Conservation (phyloP, 2,329 filamentous ascomycete species). For the Paramyrothecium sp. region DNA sequence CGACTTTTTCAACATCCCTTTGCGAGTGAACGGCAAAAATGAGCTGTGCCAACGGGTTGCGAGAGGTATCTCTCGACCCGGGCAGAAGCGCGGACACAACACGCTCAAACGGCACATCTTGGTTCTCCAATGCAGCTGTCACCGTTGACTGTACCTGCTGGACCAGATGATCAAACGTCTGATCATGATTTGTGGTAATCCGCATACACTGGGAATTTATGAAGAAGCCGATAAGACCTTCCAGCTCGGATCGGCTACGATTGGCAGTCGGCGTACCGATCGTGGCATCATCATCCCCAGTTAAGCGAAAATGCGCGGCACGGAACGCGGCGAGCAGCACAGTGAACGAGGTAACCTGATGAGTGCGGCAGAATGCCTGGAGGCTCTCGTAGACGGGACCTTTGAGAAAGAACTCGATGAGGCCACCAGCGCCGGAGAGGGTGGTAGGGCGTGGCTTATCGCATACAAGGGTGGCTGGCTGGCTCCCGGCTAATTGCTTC, state of each 20-base stretch:
- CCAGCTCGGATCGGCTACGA: not conserved
- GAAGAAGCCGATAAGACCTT: not conserved
- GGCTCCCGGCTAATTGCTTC: slow-evolving; percentile 5
- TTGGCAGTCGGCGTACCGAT: not conserved
- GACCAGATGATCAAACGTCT: slow-evolving; percentile 9
- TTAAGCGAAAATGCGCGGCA: not conserved
- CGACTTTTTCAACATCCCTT: not conserved
- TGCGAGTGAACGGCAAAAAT: slow-evolving; percentile 9
- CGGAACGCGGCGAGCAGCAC: slow-evolving; percentile 2
- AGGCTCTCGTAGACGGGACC: not conserved
- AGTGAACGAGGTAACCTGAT: slow-evolving; percentile 1
- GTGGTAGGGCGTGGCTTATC: slow-evolving; percentile 8
- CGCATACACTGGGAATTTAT: not conserved
- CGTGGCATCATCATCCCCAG: not conserved
- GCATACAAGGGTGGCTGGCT: slow-evolving; percentile 7
- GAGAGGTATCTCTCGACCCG: slow-evolving; percentile 3
- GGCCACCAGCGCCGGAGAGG: slow-evolving; percentile 3
- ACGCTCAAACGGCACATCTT: slow-evolving; percentile 15
- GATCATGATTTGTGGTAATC: not conserved
- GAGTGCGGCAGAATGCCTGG: slow-evolving; percentile 1
- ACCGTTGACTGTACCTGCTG: slow-evolving; percentile 9
- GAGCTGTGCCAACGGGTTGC: slow-evolving; percentile 8
- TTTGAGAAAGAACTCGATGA: not conserved
- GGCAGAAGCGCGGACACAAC: slow-evolving; percentile 6
- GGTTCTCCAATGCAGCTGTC: slow-evolving; percentile 9